Base-by-base conservation (phyloP, 2,329 filamentous ascomycete species). In the Aspergillus neotritici region DNA sequence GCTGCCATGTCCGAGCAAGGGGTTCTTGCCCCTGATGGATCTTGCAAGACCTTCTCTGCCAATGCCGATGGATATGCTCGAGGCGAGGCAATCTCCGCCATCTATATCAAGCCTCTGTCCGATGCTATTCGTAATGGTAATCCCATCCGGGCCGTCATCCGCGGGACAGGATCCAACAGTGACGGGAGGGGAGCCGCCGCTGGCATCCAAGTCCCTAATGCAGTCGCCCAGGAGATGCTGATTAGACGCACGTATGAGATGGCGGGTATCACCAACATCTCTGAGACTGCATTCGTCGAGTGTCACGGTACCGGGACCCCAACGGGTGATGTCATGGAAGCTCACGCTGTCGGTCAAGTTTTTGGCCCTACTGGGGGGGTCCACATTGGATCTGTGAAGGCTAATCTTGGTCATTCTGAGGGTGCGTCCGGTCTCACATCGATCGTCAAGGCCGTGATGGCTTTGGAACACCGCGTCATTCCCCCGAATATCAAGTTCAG, bases 11-110 rank as follows among this genome's bases (percentile, higher is more conserved):
- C 53, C 0, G 56, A 63, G n/a, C 52, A 66, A 30, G 61, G 62
- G 0, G 57, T 69, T 0, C 49, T 72, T 6, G 64, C 62, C 2
- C 53, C 57, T 0, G 53, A 55, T 0, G 64, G 58, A 17, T 49
- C 42, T 2, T 59, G 55, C 36, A 56, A 57, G 11, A 54, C 50
- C 1, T 63, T 63, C 35, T 51, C 49, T 44, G 54, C 48, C 14
- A 49, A 48, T 3, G 58, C 61, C 1, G 50, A 64, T 31, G 61
- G 65, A 3, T 63, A 60, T 45, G 60, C 51, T 1, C 46, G 62
- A 3, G 66, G 57, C 3, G 61, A n/a, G n/a, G n/a, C n/a, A n/a
- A n/a, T n/a, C n/a, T n/a, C n/a, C n/a, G n/a, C n/a, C n/a, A n/a
- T n/a, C n/a, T n/a, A n/a, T n/a, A n/a, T n/a, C n/a, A n/a, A n/a